A percentile compares a stretch with the other conserved stretches of the same genome.
Evolutionary conservation across 1,139 yeast species (phyloP).

Genomic region (Pneumocystis canis): DNA sequence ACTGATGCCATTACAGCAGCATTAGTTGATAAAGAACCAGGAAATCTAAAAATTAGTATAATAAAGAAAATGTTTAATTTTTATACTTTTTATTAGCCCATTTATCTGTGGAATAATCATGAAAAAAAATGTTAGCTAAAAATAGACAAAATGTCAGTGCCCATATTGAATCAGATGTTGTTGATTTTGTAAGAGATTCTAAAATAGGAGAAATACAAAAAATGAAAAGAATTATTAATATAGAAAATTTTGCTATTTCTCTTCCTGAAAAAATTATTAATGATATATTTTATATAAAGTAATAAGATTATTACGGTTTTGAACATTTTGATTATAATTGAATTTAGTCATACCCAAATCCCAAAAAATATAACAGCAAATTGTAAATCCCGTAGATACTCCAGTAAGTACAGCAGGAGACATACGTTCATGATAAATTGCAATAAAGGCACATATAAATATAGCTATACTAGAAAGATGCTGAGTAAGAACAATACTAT

Average conservation of each 20-base stretch:
- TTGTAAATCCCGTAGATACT: constrained; percentile 23
- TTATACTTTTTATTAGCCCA: neutral
- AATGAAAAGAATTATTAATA: constrained; percentile 53
- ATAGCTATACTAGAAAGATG: constrained; percentile 49
- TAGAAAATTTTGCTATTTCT: constrained; percentile 43
- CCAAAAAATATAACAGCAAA: constrained; percentile 29
- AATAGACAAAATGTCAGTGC: constrained; percentile 71
- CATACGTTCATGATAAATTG: constrained; percentile 24
- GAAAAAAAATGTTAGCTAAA: constrained; percentile 48
- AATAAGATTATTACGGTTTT: neutral
- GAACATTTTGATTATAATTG: constrained; percentile 5
- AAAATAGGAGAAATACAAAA: constrained; percentile 77
- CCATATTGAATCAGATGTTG: constrained; percentile 93
- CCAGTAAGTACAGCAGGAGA: constrained; percentile 24
- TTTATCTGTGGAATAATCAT: constrained; percentile 37
- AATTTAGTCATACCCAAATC: constrained; percentile 12
- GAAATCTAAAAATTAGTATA: constrained; percentile 17
- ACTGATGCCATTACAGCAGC: constrained; percentile 74
- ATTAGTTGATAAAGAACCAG: constrained; percentile 66
- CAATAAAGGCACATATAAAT: constrained; percentile 49
- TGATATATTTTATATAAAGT: neutral
- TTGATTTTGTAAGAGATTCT: constrained; percentile 72
- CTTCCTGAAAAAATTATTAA: constrained; percentile 2
- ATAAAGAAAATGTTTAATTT: neutral
- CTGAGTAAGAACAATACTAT: constrained; percentile 51